These are phyloP conservation scores for Pulveroboletus sp. DNA, from an alignment of 768 basidiomycete genomes.

Conservation along the genomic window DNA sequence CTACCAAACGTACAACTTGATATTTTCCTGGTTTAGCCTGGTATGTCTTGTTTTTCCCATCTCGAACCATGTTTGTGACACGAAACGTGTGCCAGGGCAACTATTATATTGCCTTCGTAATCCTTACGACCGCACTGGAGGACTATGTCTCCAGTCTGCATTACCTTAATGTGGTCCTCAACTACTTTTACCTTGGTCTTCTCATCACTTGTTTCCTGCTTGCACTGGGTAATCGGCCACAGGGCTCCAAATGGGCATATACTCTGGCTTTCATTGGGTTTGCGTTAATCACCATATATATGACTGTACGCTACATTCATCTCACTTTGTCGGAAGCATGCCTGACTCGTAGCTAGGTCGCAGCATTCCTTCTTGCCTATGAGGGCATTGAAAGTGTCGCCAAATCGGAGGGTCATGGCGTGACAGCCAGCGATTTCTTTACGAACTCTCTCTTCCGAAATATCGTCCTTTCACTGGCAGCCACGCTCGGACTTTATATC, in stretches of 20 bases:
- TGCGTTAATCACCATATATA: constrained; percentile 89
- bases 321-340: background rate
- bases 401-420: constrained; percentile 38
- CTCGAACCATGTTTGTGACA: background rate
- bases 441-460: constrained; percentile 79
- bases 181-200: constrained; percentile 85
- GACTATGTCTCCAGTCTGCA: constrained; percentile 56
- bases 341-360: constrained; percentile 43
- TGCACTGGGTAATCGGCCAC: constrained; percentile 86
- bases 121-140: constrained; percentile 74
- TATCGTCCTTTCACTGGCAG: constrained; percentile 79
- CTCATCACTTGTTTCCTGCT: constrained; percentile 86
- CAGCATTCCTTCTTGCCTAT: constrained; percentile 79
- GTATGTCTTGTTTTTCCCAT: constrained; percentile 36
- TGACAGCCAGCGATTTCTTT: constrained; percentile 61
- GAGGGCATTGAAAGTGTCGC: constrained; percentile 69
- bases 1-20: constrained; percentile 84
- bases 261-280: constrained; percentile 84
- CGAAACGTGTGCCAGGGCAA: constrained; percentile 53
- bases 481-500: constrained; percentile 88
- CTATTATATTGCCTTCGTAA: constrained; percentile 84
- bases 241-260: constrained; percentile 86
- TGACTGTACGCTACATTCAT: constrained; percentile 60
- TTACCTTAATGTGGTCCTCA: constrained; percentile 71
- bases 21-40: constrained; percentile 90